Percentiles rank a stretch among this genome's conserved stretches.
Conservation (phyloP, 805 yeast species). For the Candida morakotiae region DNA sequence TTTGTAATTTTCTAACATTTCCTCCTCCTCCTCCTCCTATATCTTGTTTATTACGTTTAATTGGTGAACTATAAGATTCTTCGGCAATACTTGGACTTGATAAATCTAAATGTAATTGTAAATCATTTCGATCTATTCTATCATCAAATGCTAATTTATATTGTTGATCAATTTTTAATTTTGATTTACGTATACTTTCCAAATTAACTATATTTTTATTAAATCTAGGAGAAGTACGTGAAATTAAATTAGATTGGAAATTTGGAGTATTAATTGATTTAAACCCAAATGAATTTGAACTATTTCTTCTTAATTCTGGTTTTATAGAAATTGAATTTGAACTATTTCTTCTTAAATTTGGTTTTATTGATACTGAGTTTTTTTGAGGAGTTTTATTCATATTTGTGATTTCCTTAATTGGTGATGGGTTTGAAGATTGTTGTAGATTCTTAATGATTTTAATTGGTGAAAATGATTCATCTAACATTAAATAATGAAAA, state of each 20-base stretch:
- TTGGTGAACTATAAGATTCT: slow-evolving; percentile 7
- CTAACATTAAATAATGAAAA: background rate
- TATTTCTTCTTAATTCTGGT: slow-evolving; percentile 27
- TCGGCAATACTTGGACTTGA: background rate
- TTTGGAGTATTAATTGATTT: slow-evolving; percentile 7
- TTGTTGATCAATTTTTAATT: slow-evolving; percentile 13
- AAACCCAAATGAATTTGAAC: slow-evolving; percentile 12
- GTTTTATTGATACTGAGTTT: slow-evolving; percentile 47
- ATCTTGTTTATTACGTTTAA: slow-evolving; percentile 9
- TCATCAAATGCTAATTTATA: slow-evolving; percentile 7
- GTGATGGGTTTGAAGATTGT: slow-evolving; percentile 2
- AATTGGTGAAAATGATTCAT: slow-evolving; percentile 16
- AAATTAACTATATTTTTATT: slow-evolving; percentile 9
- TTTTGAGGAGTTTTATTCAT: slow-evolving; percentile 10
- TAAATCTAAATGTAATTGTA: slow-evolving; percentile 12
- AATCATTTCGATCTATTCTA: slow-evolving; percentile 12
- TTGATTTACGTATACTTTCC: slow-evolving; percentile 15
- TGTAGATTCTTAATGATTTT: slow-evolving; percentile 9
- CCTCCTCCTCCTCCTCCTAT: no score
- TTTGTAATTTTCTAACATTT: background rate
- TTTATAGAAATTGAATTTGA: slow-evolving; percentile 24
- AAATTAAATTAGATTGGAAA: slow-evolving; percentile 11
- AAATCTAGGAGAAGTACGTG: slow-evolving; percentile 13
- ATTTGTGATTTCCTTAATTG: slow-evolving; percentile 6
- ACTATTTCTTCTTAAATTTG: slow-evolving; percentile 24